Percentiles rank a stretch among this genome's conserved stretches.
phyloP scores from a whole-genome alignment of 2,329 filamentous ascomycete genomes.

The Tolypocladium pustulatum region DNA sequence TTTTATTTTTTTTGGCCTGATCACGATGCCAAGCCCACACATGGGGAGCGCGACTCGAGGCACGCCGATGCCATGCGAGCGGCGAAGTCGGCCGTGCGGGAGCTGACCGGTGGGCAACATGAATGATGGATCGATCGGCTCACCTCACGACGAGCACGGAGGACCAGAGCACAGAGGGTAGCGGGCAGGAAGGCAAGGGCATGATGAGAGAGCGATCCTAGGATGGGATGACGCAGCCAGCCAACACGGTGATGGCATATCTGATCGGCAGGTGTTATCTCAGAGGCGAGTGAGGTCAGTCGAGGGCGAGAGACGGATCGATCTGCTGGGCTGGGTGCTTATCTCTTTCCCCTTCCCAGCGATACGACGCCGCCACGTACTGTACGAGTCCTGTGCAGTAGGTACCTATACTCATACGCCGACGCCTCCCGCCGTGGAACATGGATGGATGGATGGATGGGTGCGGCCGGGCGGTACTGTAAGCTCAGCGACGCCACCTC shows the following conservation, averaged over 20 bases:
- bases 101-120: not conserved
- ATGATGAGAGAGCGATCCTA: not conserved
- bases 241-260: not conserved
- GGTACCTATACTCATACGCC: not conserved
- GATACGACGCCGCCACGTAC: not conserved
- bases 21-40: slow-evolving; percentile 1
- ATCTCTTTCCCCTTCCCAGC: not conserved
- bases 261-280: not conserved
- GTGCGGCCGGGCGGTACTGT: not conserved
- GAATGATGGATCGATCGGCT: not conserved
- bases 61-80: slow-evolving; percentile 5
- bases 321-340: not conserved
- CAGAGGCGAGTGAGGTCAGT: not conserved
- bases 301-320: not conserved
- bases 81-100: not conserved
- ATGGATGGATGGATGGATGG: not conserved
- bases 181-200: not conserved
- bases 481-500: slow-evolving; percentile 1
- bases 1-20: not conserved
- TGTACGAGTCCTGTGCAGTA: not conserved
- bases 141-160: not conserved
- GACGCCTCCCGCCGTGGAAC: not conserved
- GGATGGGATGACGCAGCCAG: not conserved
- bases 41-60: not conserved
- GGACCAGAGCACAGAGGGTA: not conserved